Conservation (phyloP, 331 rosid genomes). For the Cydonia oblonga region DNA sequence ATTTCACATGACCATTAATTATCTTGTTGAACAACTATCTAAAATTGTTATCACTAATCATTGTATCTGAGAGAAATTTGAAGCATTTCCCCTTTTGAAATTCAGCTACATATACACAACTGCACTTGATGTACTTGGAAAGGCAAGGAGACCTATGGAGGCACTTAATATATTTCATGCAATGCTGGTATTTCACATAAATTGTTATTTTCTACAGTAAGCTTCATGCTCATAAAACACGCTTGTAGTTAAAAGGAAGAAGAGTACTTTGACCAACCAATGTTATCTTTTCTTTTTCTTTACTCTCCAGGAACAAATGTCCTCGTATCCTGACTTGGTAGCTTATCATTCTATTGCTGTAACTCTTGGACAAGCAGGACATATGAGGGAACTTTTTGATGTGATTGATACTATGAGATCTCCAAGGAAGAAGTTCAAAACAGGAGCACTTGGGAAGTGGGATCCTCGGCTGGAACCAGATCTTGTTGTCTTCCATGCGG, state of each 20-base stretch:
- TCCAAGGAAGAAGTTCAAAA: slow-evolving; percentile 68
- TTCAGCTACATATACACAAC: slow-evolving; percentile 69
- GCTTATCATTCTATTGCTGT: slow-evolving; percentile 84
- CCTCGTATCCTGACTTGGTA: slow-evolving; percentile 87
- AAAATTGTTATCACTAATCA: not conserved
- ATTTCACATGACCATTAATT: not conserved
- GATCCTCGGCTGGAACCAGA: slow-evolving; percentile 91
- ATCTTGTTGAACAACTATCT: not conserved
- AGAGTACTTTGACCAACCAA: not conserved
- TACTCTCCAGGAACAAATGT: slow-evolving; percentile 68
- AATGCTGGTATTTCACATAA: slow-evolving; percentile 55
- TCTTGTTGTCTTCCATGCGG: slow-evolving; percentile 70
- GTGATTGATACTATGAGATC: slow-evolving; percentile 80
- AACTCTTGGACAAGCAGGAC: slow-evolving; percentile 94
- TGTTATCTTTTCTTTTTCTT: slow-evolving; percentile 7
- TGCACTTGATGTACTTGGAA: slow-evolving; percentile 86
- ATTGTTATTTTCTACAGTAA: not conserved
- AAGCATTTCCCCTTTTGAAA: not conserved
- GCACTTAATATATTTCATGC: slow-evolving; percentile 69
- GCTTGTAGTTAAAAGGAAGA: not conserved
- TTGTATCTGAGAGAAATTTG: not conserved
- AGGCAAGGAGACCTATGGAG: slow-evolving; percentile 84
- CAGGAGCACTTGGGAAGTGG: slow-evolving; percentile 67
- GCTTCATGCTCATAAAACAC: slow-evolving; percentile 9
- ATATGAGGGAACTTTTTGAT: slow-evolving; percentile 82